Evolutionary conservation across 169 alveolate species (phyloP), one percentile per base, ranked within the genome.

Genomic region (Cryptosporidium felis): DNA sequence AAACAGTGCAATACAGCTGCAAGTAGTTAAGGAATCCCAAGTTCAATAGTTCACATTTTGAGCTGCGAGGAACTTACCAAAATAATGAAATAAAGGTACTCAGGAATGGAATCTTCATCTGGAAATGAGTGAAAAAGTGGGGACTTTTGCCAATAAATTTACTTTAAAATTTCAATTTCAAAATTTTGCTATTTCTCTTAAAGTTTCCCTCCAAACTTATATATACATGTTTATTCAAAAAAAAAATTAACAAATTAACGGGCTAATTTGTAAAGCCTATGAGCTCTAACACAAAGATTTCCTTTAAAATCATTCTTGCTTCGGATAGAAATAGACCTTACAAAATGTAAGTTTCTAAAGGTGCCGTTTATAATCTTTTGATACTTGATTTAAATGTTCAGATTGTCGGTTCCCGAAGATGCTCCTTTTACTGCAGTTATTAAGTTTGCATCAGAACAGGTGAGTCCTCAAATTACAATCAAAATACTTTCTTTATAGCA

Each of bases 371-470:
- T 6, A 16, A 1, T 4, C 10, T 36, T 61, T 53, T 8, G 40
- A 38, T 67, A 32, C 34, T 32, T 12, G 16, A 4, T 53, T 21
- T 28, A 21, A 18, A 18, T 21, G 46, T 12, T 18, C 45, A 74
- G 85, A 40, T 81, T 91, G 4, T 51, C 79, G 38, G 96, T 94
- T 5, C 96, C 96, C 10, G 95, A 94, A 60, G 94, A 92, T 46
- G 95, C 96, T n/a, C 97, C 97, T 10, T 94, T 94, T 80, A 89
- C 92, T 46, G 96, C 96, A 1, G 92, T 92, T 34, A 88, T 94
- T 3, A 93, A 93, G 88, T 94, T 90, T 47, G 95, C 93, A 12
- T 94, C 96, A 23, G 96, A 94, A 26, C 85, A 74, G 28, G 85
- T 74, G 56, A 51, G 85, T 58, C n/a, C 49, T 65, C 18, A 18